These are phyloP conservation scores for Rhododendron ferrugineum DNA, from an alignment of 148 eudicot species.

Conservation along the genomic window DNA sequence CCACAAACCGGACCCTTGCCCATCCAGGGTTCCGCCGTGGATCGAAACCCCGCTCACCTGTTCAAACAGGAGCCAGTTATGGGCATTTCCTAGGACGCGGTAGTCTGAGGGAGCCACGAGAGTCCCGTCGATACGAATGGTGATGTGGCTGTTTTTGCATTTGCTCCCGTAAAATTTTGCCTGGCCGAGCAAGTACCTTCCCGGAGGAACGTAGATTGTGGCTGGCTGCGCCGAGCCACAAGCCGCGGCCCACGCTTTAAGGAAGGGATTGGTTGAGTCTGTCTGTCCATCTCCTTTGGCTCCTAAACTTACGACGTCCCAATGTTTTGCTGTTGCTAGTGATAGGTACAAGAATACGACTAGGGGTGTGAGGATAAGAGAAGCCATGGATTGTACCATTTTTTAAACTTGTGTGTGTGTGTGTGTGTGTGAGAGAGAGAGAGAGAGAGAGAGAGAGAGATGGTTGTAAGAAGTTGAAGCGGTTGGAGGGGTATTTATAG, in stretches of 20 bases:
- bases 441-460: background rate
- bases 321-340: slow-evolving; percentile 4
- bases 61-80: slow-evolving; percentile 38
- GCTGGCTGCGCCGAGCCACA: slow-evolving; percentile 28
- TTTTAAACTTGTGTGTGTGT: too few species aligned
- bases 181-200: slow-evolving; percentile 36
- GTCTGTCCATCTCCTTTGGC: slow-evolving; percentile 41
- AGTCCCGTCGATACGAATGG: slow-evolving; percentile 35
- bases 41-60: slow-evolving; percentile 27
- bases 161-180: slow-evolving; percentile 21
- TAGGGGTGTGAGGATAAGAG: background rate
- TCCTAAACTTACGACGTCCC: slow-evolving; percentile 36
- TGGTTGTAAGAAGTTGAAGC: background rate
- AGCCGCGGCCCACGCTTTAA: slow-evolving; percentile 47
- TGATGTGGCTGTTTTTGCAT: slow-evolving; percentile 25
- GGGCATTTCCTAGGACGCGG: slow-evolving; percentile 16
- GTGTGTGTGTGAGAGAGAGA: background rate
- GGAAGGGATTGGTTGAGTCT: slow-evolving; percentile 39
- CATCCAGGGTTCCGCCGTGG: slow-evolving; percentile 40
- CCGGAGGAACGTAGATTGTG: slow-evolving; percentile 41
- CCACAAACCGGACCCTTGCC: slow-evolving; percentile 44
- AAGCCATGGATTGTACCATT: background rate
- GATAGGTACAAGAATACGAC: slow-evolving; percentile 5
- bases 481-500: background rate
- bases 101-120: slow-evolving; percentile 44